These are phyloP conservation scores for Kwoniella mangroviensis DNA, from an alignment of 768 basidiomycete genomes.

Conservation along the genomic window DNA sequence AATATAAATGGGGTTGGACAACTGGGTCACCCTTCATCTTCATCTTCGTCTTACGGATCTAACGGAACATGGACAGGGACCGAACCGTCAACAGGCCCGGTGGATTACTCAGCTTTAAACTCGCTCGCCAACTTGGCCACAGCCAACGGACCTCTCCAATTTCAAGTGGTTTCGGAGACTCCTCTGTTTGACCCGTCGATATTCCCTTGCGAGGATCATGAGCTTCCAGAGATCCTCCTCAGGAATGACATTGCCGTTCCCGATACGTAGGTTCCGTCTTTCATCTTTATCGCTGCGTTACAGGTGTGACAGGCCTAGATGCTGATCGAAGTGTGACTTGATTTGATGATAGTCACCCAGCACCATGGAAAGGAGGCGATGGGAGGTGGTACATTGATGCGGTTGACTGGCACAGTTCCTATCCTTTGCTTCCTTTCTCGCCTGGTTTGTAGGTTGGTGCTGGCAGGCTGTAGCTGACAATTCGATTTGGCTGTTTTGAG, in stretches of 20 bases:
- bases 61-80: not conserved
- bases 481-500: not conserved
- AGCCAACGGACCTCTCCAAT: not conserved
- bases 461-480: not conserved
- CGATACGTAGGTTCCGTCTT: not conserved
- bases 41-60: too few relatives aligned
- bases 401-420: not conserved
- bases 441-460: not conserved
- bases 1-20: not conserved
- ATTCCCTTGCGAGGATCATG: slow-evolving; percentile 3
- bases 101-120: not conserved
- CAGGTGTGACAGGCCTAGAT: not conserved
- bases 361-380: slow-evolving; percentile 6
- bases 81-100: too few relatives aligned
- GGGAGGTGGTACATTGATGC: not conserved
- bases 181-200: not conserved
- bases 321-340: not conserved
- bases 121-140: not conserved
- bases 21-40: not conserved
- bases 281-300: not conserved
- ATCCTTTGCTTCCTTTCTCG: not conserved
- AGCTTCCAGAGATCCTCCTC: not conserved
- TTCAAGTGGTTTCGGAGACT: not conserved
- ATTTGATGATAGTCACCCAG: not conserved
- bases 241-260: not conserved